Evolutionary conservation across 768 basidiomycete genomes (phyloP), one percentile per base, ranked within the genome.

Genomic region (Tylopilus sp.): DNA sequence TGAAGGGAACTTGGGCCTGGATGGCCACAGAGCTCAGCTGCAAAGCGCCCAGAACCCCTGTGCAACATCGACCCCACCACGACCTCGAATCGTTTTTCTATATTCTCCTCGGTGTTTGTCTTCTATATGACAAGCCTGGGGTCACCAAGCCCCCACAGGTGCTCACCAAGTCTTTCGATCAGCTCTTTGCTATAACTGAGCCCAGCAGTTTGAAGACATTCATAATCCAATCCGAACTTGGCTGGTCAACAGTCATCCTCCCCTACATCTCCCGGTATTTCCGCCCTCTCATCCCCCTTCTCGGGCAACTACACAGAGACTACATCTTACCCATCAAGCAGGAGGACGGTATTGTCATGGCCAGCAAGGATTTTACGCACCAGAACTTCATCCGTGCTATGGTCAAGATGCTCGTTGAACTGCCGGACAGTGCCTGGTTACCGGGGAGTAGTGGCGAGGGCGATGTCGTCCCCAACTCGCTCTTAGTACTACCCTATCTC

Each of bases 71-170:
- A 21, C 28, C 3, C 1, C 22, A 36, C 24, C 55, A 57, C 14
- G 45, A 56, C 9, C 42, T 62, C 1, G 47, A 62, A 13, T 59
- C 47, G 3, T 46, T 61, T 6, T 58, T 54, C 10, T 56, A 61
- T 6, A 29, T 61, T 4, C 6, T 61, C 7, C 29, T 30, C 29
- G 29, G 7, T 30, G 12, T 30, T 12, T 30, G 29, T 30, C 29
- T 30, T 30, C 29, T 30, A 30, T 30, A 30, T 12, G 29, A 30
- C 29, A 12, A 30, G 6, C 29, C 29, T 30, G 29, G 29, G 7
- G 12, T 7, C 6, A 6, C 12, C 29, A 30, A 30, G 12, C 29
- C 29, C 29, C 7, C 29, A 6, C 29, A 36, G 5, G 11, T n/a
- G 12, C 44, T 57, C 8, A 22, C 19, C 1, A 1, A 31, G 3